Conservation (phyloP, 805 yeast genomes). For the Lachancea waltii region DNA sequence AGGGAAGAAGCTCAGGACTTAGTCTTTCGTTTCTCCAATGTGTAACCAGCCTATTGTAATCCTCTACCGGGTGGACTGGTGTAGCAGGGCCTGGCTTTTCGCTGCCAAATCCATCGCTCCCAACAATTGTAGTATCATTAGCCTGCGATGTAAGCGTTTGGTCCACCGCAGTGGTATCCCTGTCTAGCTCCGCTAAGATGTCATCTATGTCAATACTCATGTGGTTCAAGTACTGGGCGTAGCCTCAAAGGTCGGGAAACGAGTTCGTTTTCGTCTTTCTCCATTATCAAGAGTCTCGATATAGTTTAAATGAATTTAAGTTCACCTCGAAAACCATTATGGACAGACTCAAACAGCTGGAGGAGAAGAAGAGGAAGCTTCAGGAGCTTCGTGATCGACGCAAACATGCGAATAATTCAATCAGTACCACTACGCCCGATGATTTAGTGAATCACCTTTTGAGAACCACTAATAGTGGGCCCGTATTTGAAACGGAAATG, state of each 20-base stretch:
- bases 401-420: slow-evolving; percentile 24
- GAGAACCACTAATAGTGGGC: slow-evolving; percentile 4
- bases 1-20: slow-evolving; percentile 81
- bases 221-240: no score
- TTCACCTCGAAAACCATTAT: no score
- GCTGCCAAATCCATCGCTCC: slow-evolving; percentile 7
- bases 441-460: slow-evolving; percentile 12
- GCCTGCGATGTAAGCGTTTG: slow-evolving; percentile 17
- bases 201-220: slow-evolving; percentile 59
- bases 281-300: no score
- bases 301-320: not conserved
- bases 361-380: slow-evolving; percentile 45
- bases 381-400: slow-evolving; percentile 47
- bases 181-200: slow-evolving; percentile 60
- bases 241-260: not conserved
- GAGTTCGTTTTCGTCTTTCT: not conserved
- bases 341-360: slow-evolving; percentile 38
- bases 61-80: slow-evolving; percentile 19
- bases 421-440: slow-evolving; percentile 1
- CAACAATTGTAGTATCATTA: slow-evolving; percentile 18
- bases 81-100: slow-evolving; percentile 1
- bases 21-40: slow-evolving; percentile 82
- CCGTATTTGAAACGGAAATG: slow-evolving; percentile 6
- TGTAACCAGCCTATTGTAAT: slow-evolving; percentile 38
- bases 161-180: slow-evolving; percentile 34